Evolutionary conservation across 345 rosid genomes (phyloP).

Genomic region (thale cress (Arabidopsis thaliana)): TAIR10.1 NC_003076.8:1000001-1000500

Average conservation of each 20-base stretch:
- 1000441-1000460: slow-evolving; percentile 8
- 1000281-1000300: not conserved
- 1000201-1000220: not conserved
- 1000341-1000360: slow-evolving; percentile 22
- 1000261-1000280: slow-evolving; percentile 8
- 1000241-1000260: slow-evolving; percentile 32
- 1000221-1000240: slow-evolving; percentile 29
- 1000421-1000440: slow-evolving; percentile 33
- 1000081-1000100: slow-evolving; percentile 7
- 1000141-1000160: slow-evolving; percentile 28
- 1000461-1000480: slow-evolving; percentile 40
- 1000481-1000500: slow-evolving; percentile 16
- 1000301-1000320: slow-evolving; percentile 36
- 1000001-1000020: slow-evolving; percentile 27
- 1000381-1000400: slow-evolving; percentile 35
- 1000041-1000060: slow-evolving; percentile 22
- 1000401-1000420: slow-evolving; percentile 25
- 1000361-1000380: not conserved
- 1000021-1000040: slow-evolving; percentile 22
- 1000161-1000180: slow-evolving; percentile 9
- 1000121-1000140: slow-evolving; percentile 23
- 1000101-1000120: slow-evolving; percentile 1
- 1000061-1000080: not conserved
- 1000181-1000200: slow-evolving; percentile 3
- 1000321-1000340: slow-evolving; percentile 33